Percentiles rank a stretch among this genome's conserved stretches.
phyloP scores from a whole-genome alignment of 352 stramenopile genomes.

The Hyaloperonospora brassicae region DNA sequence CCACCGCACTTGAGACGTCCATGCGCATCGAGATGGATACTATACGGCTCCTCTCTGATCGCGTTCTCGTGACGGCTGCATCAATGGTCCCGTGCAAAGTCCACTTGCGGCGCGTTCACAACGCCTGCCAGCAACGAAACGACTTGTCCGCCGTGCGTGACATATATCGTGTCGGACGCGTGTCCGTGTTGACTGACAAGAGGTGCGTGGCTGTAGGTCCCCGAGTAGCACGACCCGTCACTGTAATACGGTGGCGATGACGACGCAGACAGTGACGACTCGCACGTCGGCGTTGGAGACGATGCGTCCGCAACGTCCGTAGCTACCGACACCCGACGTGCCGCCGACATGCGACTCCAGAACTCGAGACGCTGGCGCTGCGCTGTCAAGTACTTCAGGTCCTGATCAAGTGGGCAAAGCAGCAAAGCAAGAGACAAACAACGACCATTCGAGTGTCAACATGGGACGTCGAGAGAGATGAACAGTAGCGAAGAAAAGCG shows the following conservation, averaged over 20 bases:
- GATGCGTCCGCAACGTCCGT: conserved; percentile 27
- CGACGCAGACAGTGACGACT: conserved; percentile 26
- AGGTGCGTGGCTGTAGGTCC: conserved; percentile 15
- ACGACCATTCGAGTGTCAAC: conserved; percentile 4
- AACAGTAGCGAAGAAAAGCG: not conserved
- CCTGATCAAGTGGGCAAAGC: conserved; percentile 21
- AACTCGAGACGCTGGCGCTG: conserved; percentile 70
- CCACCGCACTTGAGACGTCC: no score
- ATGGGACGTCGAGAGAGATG: no score
- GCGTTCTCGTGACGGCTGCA: no score
- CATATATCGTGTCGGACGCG: conserved; percentile 60
- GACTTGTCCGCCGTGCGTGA: no score
- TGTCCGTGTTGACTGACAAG: conserved; percentile 19
- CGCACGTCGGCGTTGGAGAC: conserved; percentile 27
- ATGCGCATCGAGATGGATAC: no score
- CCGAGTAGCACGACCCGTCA: conserved; percentile 15
- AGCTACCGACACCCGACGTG: conserved; percentile 24
- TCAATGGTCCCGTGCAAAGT: no score
- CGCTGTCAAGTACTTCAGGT: conserved; percentile 76
- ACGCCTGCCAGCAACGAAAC: no score
- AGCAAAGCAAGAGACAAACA: not conserved
- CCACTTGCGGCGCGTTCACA: no score
- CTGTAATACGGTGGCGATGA: conserved; percentile 12
- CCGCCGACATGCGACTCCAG: conserved; percentile 48
- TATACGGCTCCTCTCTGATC: no score